These are phyloP conservation scores for Vishniacozyma victoriae DNA, from an alignment of 768 basidiomycete species.

Conservation along the genomic window DNA sequence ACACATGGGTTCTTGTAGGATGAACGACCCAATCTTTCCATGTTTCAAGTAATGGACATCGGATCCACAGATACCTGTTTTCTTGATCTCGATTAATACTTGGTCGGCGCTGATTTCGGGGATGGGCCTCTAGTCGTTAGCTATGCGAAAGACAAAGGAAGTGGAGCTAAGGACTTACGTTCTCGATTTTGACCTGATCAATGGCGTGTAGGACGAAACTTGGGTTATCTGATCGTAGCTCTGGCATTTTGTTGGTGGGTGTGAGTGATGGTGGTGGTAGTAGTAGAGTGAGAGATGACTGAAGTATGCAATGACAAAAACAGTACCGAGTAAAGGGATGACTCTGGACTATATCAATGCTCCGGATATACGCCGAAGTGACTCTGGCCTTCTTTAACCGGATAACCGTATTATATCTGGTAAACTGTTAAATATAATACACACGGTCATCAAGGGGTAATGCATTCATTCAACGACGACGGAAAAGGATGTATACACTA, in stretches of 20 bases:
- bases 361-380: too few relatives aligned
- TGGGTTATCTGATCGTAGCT: slow-evolving; percentile 33
- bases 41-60: slow-evolving; percentile 25
- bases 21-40: slow-evolving; percentile 34
- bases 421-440: neutral
- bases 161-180: slow-evolving; percentile 22
- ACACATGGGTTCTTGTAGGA: slow-evolving; percentile 27
- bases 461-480: too few relatives aligned
- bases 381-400: too few relatives aligned
- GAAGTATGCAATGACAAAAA: neutral
- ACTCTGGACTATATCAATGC: neutral
- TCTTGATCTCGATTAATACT: slow-evolving; percentile 12
- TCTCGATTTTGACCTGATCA: slow-evolving; percentile 40
- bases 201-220: slow-evolving; percentile 43
- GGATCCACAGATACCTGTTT: slow-evolving; percentile 23
- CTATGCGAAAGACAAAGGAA: neutral
- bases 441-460: too few relatives aligned
- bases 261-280: neutral
- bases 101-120: slow-evolving; percentile 12
- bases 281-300: neutral
- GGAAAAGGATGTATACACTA: too few relatives aligned
- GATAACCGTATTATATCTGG: neutral
- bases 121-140: slow-evolving; percentile 8
- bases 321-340: neutral
- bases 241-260: slow-evolving; percentile 4